phyloP scores from a whole-genome alignment of 2,329 filamentous ascomycete genomes.

The Grosmannia serpens region DNA sequence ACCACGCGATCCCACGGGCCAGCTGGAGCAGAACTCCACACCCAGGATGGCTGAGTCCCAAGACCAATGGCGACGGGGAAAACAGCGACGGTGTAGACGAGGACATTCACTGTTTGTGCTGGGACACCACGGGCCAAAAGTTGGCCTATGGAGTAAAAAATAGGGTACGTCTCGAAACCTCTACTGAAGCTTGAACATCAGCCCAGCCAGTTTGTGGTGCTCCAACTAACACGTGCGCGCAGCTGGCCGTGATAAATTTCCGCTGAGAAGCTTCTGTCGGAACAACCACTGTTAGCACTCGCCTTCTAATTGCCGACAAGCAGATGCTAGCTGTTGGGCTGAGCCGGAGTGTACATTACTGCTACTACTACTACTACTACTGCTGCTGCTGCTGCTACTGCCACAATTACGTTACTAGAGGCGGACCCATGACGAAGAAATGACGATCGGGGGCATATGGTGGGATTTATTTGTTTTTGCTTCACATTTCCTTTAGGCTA shows the following conservation, averaged over 20 bases:
- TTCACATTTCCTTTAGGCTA: background rate
- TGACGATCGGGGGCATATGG: constrained; percentile 7
- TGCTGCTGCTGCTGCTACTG: background rate
- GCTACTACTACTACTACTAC: background rate
- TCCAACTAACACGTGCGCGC: background rate
- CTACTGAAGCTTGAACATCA: background rate
- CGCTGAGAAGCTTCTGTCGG: constrained; percentile 1
- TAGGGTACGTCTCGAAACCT: constrained; percentile 33
- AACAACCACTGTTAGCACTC: background rate
- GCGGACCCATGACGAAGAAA: constrained; percentile 11
- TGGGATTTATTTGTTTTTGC: constrained; percentile 2
- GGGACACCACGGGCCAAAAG: constrained; percentile 50
- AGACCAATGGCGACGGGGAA: constrained; percentile 37
- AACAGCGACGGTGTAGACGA: constrained; percentile 28
- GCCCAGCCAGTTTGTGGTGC: background rate
- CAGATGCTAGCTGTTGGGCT: background rate
- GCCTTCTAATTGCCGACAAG: background rate
- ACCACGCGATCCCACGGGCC: constrained; percentile 44
- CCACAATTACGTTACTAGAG: constrained; percentile 1
- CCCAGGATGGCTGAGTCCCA: constrained; percentile 47
- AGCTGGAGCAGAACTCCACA: constrained; percentile 46
- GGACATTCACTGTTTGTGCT: constrained; percentile 48
- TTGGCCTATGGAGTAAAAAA: constrained; percentile 53
- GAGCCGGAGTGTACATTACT: constrained; percentile 3
- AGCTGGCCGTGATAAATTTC: constrained; percentile 16